Conservation (phyloP, 2,329 filamentous ascomycete genomes). For the Ophiocordyceps camponoti-rufipedis region DNA sequence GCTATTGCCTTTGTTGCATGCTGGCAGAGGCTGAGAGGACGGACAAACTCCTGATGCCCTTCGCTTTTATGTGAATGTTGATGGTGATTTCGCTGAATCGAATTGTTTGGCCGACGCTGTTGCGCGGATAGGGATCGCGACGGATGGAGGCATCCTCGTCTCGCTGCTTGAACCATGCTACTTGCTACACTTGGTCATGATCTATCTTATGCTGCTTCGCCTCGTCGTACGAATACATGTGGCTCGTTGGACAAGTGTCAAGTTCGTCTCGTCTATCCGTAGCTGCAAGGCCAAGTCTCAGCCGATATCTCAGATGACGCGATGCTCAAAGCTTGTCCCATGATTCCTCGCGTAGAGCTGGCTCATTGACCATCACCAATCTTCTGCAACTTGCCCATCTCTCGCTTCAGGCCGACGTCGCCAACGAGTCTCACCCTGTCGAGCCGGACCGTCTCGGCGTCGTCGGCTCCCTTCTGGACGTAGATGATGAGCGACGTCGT, state of each 20-base stretch:
- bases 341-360: too few relatives aligned
- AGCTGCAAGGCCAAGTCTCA: not conserved
- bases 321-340: too few relatives aligned
- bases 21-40: conserved; percentile 17
- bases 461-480: conserved; percentile 68
- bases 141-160: too few relatives aligned
- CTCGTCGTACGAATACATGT: not conserved
- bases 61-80: too few relatives aligned
- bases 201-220: too few relatives aligned
- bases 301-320: too few relatives aligned
- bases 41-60: conserved; percentile 15
- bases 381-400: conserved; percentile 92
- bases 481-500: conserved; percentile 76
- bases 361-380: conserved; percentile 19
- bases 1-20: conserved; percentile 11
- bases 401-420: conserved; percentile 77
- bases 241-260: too few relatives aligned
- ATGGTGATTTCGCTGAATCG: too few relatives aligned
- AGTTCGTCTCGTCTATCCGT: not conserved
- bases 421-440: conserved; percentile 68
- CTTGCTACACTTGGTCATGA: too few relatives aligned
- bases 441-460: conserved; percentile 70
- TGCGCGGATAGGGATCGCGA: too few relatives aligned
- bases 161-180: too few relatives aligned
- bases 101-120: too few relatives aligned